Evolutionary conservation across 768 basidiomycete genomes (phyloP).

Genomic region (Cubamyces sp.): DNA sequence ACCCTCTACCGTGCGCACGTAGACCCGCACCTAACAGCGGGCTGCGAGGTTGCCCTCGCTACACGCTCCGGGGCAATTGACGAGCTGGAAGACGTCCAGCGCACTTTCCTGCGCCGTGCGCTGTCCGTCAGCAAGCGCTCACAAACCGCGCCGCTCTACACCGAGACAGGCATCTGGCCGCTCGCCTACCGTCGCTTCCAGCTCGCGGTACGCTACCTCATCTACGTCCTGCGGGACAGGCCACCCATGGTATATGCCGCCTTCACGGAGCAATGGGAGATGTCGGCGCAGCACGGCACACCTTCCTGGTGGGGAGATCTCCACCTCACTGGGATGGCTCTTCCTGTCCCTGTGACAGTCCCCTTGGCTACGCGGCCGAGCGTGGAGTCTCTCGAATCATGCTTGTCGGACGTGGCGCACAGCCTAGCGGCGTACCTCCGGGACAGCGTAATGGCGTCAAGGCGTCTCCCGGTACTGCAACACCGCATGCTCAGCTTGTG

Average conservation of each 20-base stretch:
- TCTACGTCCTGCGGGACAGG: background rate
- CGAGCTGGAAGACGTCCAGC: slow-evolving; percentile 3
- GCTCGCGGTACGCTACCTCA: background rate
- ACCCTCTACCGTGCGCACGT: slow-evolving; percentile 14
- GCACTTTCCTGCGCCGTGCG: background rate
- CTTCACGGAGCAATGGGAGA: background rate
- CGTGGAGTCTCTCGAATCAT: background rate
- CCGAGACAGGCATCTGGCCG: slow-evolving; percentile 1
- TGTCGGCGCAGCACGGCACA: too few relatives aligned
- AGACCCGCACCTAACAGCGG: slow-evolving; percentile 6
- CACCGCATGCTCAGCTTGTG: background rate
- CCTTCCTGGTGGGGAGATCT: slow-evolving; percentile 1
- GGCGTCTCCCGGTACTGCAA: too few relatives aligned
- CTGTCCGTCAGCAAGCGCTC: background rate
- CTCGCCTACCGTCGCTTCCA: background rate
- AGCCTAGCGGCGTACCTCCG: background rate
- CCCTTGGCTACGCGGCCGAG: background rate
- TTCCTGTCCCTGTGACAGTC: background rate
- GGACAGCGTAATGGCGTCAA: background rate
- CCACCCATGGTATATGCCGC: background rate
- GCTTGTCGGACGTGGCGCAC: background rate
- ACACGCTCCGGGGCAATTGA: background rate
- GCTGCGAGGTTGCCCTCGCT: slow-evolving; percentile 7
- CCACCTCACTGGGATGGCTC: background rate
- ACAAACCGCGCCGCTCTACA: background rate